Conservation (phyloP, 2,329 filamentous ascomycete species). For the Colletotrichum cuscutae region DNA sequence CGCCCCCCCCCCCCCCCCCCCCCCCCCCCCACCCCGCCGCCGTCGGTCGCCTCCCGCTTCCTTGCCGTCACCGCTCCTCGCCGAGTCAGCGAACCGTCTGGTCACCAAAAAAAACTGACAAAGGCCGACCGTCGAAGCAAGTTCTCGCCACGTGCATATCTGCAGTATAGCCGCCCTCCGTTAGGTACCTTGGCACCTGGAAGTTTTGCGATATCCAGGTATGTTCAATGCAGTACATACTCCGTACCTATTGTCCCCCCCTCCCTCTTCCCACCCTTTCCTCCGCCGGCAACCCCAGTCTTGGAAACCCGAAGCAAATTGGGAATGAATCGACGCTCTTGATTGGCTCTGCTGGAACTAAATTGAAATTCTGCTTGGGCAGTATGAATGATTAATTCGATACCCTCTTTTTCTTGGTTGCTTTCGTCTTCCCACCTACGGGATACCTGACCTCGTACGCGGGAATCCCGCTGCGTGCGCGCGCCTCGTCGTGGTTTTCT, state of each 20-base stretch:
- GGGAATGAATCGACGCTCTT: neutral
- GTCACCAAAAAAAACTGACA: neutral
- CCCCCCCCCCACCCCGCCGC: neutral
- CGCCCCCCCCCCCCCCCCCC: no score
- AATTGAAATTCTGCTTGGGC: slow-evolving; percentile 29
- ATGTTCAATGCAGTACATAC: no score
- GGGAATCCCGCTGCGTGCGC: neutral
- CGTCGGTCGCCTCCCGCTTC: neutral
- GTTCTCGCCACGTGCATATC: neutral
- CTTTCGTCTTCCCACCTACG: neutral
- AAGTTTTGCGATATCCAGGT: neutral
- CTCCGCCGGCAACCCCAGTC: neutral
- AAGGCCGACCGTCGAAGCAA: neutral
- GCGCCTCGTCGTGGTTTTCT: neutral
- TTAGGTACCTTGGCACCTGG: neutral
- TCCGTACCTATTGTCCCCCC: no score
- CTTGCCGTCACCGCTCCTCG: neutral
- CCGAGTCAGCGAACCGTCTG: neutral
- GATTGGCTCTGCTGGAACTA: slow-evolving; percentile 5
- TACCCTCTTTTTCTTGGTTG: neutral
- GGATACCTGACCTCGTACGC: neutral
- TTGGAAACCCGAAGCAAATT: neutral
- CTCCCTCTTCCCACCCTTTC: neutral
- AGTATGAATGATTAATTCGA: neutral
- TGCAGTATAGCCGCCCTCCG: neutral